Conservation (phyloP, 2,329 filamentous ascomycete genomes). For the Rosellinia necatrix region DNA sequence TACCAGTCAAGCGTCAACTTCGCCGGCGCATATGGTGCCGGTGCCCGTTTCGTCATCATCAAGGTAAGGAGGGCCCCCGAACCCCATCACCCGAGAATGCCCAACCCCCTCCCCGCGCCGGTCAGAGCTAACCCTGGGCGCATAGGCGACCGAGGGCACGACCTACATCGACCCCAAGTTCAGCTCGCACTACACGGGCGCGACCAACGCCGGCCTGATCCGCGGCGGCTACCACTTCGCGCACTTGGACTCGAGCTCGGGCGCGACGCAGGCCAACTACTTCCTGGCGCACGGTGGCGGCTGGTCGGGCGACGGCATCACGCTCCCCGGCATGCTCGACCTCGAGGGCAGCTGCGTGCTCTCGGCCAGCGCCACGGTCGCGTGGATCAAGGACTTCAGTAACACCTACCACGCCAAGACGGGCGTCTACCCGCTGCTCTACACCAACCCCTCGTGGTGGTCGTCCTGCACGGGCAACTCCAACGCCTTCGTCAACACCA, state of each 20-base stretch:
- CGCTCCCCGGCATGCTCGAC: slow-evolving; percentile 62
- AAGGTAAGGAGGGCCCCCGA: slow-evolving; percentile 40
- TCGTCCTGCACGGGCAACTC: slow-evolving; percentile 55
- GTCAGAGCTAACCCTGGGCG: slow-evolving; percentile 2
- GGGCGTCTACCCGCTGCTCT: slow-evolving; percentile 56
- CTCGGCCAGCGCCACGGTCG: slow-evolving; percentile 50
- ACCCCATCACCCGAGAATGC: background rate
- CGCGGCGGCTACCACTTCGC: slow-evolving; percentile 63
- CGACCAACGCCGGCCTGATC: slow-evolving; percentile 56
- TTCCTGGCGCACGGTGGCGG: slow-evolving; percentile 59
- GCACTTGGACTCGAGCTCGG: slow-evolving; percentile 49
- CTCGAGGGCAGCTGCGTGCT: slow-evolving; percentile 57
- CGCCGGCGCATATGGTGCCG: slow-evolving; percentile 42
- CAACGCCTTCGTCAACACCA: slow-evolving; percentile 49
- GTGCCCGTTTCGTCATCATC: slow-evolving; percentile 52
- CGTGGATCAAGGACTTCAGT: slow-evolving; percentile 59
- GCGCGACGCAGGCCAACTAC: slow-evolving; percentile 54
- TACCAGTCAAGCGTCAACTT: slow-evolving; percentile 48
- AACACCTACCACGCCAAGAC: slow-evolving; percentile 53
- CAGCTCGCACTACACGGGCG: slow-evolving; percentile 53
- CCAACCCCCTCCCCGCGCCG: no score
- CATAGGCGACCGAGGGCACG: slow-evolving; percentile 58
- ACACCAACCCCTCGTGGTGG: slow-evolving; percentile 60
- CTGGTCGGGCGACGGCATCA: slow-evolving; percentile 58
- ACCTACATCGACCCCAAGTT: slow-evolving; percentile 51